Percentiles rank a stretch among this genome's conserved stretches.
phyloP scores from a whole-genome alignment of 202 grass and related monocot species.

The Carex arenaria region DNA sequence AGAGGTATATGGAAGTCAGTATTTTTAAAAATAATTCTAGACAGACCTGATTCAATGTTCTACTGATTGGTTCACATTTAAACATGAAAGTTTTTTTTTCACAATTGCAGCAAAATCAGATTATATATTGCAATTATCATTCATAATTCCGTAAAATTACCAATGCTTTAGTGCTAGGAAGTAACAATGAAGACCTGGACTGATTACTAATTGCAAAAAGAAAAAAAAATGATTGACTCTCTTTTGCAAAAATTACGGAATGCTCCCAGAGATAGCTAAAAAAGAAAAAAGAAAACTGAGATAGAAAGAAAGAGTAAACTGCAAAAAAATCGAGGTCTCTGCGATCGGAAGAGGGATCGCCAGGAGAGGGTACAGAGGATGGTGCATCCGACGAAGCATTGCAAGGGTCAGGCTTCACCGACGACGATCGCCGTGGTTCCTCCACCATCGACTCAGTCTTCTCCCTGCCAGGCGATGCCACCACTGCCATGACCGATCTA shows the following conservation, averaged over 20 bases:
- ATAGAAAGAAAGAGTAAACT: background rate
- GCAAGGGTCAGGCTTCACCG: constrained; percentile 24
- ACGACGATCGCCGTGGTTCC: constrained; percentile 36
- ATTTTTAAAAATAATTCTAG: background rate
- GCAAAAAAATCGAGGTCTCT: constrained; percentile 48
- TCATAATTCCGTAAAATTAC: background rate
- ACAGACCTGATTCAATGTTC: background rate
- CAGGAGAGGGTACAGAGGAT: constrained; percentile 38
- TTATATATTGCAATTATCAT: background rate
- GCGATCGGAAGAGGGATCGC: constrained; percentile 33
- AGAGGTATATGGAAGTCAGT: background rate
- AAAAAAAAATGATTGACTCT: background rate
- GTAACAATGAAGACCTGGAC: background rate
- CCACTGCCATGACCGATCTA: constrained; percentile 31
- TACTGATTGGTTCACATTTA: background rate
- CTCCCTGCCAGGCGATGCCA: constrained; percentile 12
- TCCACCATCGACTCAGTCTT: background rate
- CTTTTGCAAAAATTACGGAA: background rate
- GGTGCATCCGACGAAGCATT: constrained; percentile 38
- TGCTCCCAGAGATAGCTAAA: constrained; percentile 1
- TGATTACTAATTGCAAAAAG: background rate
- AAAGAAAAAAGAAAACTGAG: constrained; percentile 3
- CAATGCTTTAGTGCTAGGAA: background rate
- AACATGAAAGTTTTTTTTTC: background rate
- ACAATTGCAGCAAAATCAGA: background rate